These are phyloP conservation scores for Ophiocordyceps sinensis DNA, from an alignment of 2,329 filamentous ascomycete genomes.

Conservation along the genomic window DNA sequence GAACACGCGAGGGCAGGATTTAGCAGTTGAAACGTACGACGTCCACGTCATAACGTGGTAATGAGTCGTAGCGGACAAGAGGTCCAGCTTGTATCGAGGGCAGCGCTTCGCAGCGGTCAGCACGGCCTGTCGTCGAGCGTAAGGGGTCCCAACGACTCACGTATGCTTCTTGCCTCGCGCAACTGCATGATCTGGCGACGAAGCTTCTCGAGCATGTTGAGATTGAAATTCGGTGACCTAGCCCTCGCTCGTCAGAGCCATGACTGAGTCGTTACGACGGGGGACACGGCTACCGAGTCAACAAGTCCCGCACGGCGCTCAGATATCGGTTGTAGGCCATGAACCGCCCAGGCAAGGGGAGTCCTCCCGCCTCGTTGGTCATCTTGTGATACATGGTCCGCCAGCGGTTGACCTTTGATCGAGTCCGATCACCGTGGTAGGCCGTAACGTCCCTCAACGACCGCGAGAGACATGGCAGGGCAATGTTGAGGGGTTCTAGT, in stretches of 20 bases:
- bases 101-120: conserved; percentile 7
- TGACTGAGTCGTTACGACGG: background rate
- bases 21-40: conserved; percentile 8
- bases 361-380: conserved; percentile 35
- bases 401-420: conserved; percentile 37
- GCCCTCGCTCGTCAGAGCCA: background rate
- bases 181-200: conserved; percentile 34
- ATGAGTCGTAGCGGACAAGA: conserved; percentile 16
- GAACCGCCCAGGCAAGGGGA: conserved; percentile 37
- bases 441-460: conserved; percentile 37
- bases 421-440: conserved; percentile 34
- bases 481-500: conserved; percentile 38
- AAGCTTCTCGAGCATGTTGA: conserved; percentile 36
- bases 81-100: conserved; percentile 20
- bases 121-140: background rate
- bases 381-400: conserved; percentile 42
- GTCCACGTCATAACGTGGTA: conserved; percentile 7
- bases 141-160: conserved; percentile 18
- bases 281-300: conserved; percentile 27
- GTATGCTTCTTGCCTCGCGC: conserved; percentile 37
- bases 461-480: conserved; percentile 39
- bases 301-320: conserved; percentile 30
- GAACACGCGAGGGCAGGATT: background rate
- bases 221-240: conserved; percentile 35
- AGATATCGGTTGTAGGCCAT: conserved; percentile 42